Evolutionary conservation across 306 rosid species (phyloP), one percentile per base, ranked within the genome.

Genomic region (Trichosanthes truncata): DNA sequence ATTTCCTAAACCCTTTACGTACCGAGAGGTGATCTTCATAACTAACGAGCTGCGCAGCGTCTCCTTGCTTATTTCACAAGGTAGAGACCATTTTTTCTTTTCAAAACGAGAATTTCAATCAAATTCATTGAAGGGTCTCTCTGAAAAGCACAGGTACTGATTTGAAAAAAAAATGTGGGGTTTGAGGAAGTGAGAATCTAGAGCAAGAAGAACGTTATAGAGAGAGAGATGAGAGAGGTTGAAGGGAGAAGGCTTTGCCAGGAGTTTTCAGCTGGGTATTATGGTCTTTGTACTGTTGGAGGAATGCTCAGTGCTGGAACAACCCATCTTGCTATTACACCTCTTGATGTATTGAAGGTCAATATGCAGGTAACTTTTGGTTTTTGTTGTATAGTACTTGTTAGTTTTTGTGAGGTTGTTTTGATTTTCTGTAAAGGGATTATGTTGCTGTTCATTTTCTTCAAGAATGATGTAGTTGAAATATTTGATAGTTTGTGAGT

Each of bases 291-390:
- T 80, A 76, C 89, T 60, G 78, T 85, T 2, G 96, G 96, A 26
- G 96, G 96, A 76, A 86, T 88, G 90, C 83, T 91, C 26, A 91
- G 92, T 85, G 89, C 93, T 67, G 92, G 96, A 2, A 72, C 89
- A 48, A 86, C 92, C 77, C 90, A 91, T 87, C 88, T 91, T 17
- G 89, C 92, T 21, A 81, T 86, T 59, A 91, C 96, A 17, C 96
- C 96, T 53, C 85, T 91, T 14, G 96, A 91, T 86, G 93, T 89
- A n/a, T 82, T 91, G 79, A 91, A 89, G 89, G 96, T 91, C 26
- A 88, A 91, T 82, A 91, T 91, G 96, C 93, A 91, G 87, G 96
- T 90, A 9, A 6, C 56, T 85, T 80, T 14, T 41, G 41, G 20
- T 45, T 56, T 33, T 59, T 59, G 15, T 45, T 20, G 20, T 11